phyloP scores from a whole-genome alignment of 805 yeast species.

The Zygotorulaspora danielsina region DNA sequence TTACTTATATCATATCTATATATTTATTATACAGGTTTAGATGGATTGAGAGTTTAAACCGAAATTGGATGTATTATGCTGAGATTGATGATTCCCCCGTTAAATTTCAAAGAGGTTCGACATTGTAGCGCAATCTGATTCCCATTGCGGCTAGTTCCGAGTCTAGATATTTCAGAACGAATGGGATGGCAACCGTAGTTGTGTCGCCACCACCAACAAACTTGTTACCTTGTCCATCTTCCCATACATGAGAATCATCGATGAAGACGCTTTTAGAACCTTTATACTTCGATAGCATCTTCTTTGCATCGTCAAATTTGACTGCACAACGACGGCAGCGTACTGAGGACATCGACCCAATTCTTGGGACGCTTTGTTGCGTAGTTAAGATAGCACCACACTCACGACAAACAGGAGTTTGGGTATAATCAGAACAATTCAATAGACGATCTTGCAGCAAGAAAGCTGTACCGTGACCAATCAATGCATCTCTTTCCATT shows the following conservation, averaged over 20 bases:
- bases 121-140: constrained; percentile 84
- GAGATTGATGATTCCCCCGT: not conserved
- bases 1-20: not conserved
- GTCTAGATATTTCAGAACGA: constrained; percentile 90
- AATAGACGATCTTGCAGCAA: constrained; percentile 89
- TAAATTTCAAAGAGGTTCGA: constrained; percentile 46
- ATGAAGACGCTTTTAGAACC: constrained; percentile 41
- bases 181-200: constrained; percentile 95
- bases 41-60: no score
- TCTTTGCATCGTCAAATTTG: constrained; percentile 54
- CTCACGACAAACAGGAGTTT: constrained; percentile 79
- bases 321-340: constrained; percentile 91
- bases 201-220: constrained; percentile 90
- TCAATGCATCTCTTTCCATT: constrained; percentile 98
- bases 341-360: constrained; percentile 71
- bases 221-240: constrained; percentile 91
- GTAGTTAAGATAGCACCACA: constrained; percentile 93
- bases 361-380: constrained; percentile 84
- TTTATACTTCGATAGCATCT: constrained; percentile 36
- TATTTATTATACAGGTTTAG: not conserved
- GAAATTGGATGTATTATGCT: not conserved
- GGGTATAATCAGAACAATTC: constrained; percentile 94
- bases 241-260: constrained; percentile 82
- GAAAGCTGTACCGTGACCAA: constrained; percentile 97
- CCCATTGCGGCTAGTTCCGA: constrained; percentile 98